A percentile compares a stretch with the other conserved stretches of the same genome.
Conservation (phyloP, 2,329 filamentous ascomycete species). For the Nectriaceae sp. region DNA sequence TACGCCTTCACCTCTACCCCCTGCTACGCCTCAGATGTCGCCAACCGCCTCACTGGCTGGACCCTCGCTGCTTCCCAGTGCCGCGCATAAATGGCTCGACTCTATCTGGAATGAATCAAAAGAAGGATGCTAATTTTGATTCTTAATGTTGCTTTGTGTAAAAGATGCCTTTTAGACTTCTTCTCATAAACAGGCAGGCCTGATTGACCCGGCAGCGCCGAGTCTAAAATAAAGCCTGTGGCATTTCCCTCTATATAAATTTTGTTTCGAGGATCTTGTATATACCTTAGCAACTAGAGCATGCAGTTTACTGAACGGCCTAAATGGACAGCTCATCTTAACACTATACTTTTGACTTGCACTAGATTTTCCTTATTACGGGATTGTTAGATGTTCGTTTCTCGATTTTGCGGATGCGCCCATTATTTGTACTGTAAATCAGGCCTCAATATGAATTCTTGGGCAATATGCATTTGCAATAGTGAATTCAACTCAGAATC, state of each 20-base stretch:
- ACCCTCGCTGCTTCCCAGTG: constrained; percentile 11
- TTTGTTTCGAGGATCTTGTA: background rate
- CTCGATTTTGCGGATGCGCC: no score
- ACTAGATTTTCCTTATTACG: no score
- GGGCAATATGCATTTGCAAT: no score
- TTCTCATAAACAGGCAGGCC: background rate
- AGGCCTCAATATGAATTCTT: no score
- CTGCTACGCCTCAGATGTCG: constrained; percentile 24
- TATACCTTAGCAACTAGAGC: background rate
- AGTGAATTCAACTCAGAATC: no score
- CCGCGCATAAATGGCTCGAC: background rate
- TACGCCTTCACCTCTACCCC: constrained; percentile 17
- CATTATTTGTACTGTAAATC: no score
- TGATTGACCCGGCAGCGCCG: background rate
- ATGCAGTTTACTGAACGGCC: background rate
- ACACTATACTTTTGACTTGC: background rate
- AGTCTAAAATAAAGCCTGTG: background rate
- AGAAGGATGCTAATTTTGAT: background rate
- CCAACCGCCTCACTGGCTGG: constrained; percentile 26
- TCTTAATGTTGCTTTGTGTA: background rate
- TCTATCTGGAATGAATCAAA: background rate
- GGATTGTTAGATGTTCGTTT: no score
- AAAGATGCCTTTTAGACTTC: background rate
- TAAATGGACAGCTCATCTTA: background rate
- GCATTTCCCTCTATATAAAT: background rate